These are phyloP conservation scores for Globisporangium megalacanthum DNA, from an alignment of 352 stramenopile species.

Conservation along the genomic window DNA sequence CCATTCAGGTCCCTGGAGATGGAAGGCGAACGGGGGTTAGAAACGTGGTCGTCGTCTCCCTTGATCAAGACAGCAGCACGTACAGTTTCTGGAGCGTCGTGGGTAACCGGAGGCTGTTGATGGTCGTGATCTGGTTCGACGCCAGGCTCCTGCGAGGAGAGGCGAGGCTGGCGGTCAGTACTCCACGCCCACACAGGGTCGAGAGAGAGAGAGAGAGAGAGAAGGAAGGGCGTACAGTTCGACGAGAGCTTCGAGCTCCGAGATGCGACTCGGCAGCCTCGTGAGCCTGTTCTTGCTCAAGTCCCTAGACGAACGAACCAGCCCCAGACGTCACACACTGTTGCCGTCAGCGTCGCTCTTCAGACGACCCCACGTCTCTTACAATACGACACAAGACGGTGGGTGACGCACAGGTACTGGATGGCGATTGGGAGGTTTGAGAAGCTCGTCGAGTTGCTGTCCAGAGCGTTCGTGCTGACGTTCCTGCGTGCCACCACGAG, in stretches of 20 bases:
- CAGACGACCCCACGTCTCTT: not conserved
- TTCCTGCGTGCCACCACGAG: constrained; percentile 17
- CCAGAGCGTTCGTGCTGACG: constrained; percentile 46
- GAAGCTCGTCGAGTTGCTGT: constrained; percentile 40
- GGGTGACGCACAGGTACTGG: constrained; percentile 38
- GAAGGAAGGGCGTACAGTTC: constrained; percentile 34
- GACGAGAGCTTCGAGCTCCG: constrained; percentile 36
- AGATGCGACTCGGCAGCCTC: constrained; percentile 36
- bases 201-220: not conserved
- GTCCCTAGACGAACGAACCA: constrained; percentile 24
- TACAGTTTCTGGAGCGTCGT: constrained; percentile 41
- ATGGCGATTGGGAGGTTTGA: constrained; percentile 34
- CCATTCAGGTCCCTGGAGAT: constrained; percentile 23
- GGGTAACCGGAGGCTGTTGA: constrained; percentile 42
- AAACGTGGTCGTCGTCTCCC: no score
- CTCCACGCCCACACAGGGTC: not conserved
- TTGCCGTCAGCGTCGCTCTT: no score
- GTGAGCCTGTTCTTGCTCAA: constrained; percentile 52
- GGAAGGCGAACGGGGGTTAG: no score
- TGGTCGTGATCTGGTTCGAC: constrained; percentile 43
- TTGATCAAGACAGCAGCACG: not conserved
- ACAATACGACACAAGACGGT: not conserved
- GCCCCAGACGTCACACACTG: no score
- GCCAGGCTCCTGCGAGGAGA: constrained; percentile 44
- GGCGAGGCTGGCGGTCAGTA: no score